These are phyloP conservation scores for Nakazawaea peltata DNA, from an alignment of 805 yeast species.

Conservation along the genomic window DNA sequence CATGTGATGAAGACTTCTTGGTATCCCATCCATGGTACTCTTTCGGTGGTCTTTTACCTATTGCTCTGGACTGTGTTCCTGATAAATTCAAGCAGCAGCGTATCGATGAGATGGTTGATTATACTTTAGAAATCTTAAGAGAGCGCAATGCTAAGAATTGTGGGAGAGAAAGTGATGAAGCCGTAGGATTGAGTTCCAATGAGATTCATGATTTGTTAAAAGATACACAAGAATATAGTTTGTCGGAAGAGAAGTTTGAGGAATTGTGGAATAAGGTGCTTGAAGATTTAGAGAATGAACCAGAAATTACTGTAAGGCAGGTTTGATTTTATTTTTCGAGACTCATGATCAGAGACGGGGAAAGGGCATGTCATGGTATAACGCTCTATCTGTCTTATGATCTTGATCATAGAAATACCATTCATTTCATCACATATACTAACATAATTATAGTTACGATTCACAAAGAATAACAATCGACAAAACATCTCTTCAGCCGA, in stretches of 20 bases:
- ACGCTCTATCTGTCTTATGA: no score
- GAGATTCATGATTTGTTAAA: slow-evolving; percentile 48
- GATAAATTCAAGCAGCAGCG: slow-evolving; percentile 68
- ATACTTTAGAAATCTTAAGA: slow-evolving; percentile 59
- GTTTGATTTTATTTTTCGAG: slow-evolving; percentile 35
- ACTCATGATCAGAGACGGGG: no score
- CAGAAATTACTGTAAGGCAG: slow-evolving; percentile 75
- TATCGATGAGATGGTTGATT: slow-evolving; percentile 55
- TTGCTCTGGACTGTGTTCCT: slow-evolving; percentile 59
- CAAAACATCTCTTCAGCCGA: slow-evolving; percentile 18
- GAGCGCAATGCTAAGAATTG: slow-evolving; percentile 62
- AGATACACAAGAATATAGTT: slow-evolving; percentile 36
- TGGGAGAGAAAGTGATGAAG: slow-evolving; percentile 37
- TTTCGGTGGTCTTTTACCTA: slow-evolving; percentile 49
- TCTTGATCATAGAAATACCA: no score
- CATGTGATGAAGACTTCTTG: slow-evolving; percentile 65
- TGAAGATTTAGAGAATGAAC: slow-evolving; percentile 52
- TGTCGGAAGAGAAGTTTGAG: slow-evolving; percentile 56
- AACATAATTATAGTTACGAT: slow-evolving; percentile 16
- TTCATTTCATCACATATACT: no score
- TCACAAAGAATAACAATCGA: slow-evolving; percentile 13
- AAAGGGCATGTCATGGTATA: no score
- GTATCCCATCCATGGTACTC: slow-evolving; percentile 44
- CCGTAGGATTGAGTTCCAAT: slow-evolving; percentile 40
- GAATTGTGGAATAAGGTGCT: slow-evolving; percentile 67